phyloP scores from a whole-genome alignment of 805 yeast genomes.

The Komagataella mondaviorum region DNA sequence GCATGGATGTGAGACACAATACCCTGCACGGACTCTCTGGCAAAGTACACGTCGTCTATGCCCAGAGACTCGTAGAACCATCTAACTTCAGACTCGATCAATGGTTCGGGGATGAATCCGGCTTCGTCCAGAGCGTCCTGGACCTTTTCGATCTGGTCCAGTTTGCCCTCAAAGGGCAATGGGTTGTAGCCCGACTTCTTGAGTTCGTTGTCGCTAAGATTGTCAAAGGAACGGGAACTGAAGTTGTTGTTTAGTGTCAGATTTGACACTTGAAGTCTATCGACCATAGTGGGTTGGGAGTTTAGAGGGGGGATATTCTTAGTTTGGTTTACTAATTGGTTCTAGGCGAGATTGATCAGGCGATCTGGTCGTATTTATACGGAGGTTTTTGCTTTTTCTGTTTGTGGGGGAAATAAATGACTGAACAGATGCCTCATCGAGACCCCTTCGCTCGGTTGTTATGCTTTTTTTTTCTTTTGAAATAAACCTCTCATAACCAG shows the following conservation, averaged over 20 bases:
- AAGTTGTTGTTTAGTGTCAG: conserved; percentile 21
- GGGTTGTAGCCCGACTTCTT: conserved; percentile 50
- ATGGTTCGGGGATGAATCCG: conserved; percentile 81
- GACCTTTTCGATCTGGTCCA: conserved; percentile 67
- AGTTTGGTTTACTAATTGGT: background rate
- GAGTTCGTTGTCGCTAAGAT: conserved; percentile 16
- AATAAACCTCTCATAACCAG: background rate
- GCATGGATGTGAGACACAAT: conserved; percentile 81
- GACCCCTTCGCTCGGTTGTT: background rate
- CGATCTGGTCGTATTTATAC: background rate
- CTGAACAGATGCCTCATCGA: background rate
- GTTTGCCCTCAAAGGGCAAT: conserved; percentile 67
- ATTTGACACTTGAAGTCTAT: background rate
- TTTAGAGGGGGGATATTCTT: background rate
- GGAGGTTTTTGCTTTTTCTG: background rate
- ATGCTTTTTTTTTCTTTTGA: background rate
- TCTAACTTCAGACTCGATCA: conserved; percentile 74
- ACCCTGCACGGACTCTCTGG: conserved; percentile 67
- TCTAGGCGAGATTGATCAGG: background rate
- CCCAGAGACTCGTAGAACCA: conserved; percentile 87
- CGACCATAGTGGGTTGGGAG: background rate
- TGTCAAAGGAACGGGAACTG: conserved; percentile 19
- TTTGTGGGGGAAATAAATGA: background rate
- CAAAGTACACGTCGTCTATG: conserved; percentile 86
- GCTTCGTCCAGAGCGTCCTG: conserved; percentile 67